Percentiles rank a stretch among this genome's conserved stretches.
These are phyloP conservation scores for Trichoderma simmonsii DNA, from an alignment of 2,329 filamentous ascomycete species.

Conservation along the genomic window DNA sequence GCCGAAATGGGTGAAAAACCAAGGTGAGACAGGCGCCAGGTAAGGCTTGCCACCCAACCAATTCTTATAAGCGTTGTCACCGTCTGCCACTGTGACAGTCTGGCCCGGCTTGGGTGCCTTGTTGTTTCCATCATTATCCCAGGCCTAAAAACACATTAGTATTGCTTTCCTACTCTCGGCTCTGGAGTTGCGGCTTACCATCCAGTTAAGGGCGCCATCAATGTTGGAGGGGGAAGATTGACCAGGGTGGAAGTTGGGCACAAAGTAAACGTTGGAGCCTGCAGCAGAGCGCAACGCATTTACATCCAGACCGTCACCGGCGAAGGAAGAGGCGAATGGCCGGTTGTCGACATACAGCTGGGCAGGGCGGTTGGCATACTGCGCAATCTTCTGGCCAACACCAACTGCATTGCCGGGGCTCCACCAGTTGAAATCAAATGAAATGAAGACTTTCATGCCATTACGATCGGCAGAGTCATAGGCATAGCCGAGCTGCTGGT, in stretches of 20 bases:
- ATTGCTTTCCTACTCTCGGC: not conserved
- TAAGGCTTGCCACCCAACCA: slow-evolving; percentile 44
- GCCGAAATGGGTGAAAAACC: slow-evolving; percentile 51
- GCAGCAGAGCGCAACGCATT: slow-evolving; percentile 39
- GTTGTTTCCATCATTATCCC: slow-evolving; percentile 45
- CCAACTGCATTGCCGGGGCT: slow-evolving; percentile 33
- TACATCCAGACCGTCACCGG: slow-evolving; percentile 45
- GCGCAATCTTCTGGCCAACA: slow-evolving; percentile 45
- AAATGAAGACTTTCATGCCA: slow-evolving; percentile 53
- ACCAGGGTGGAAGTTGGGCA: slow-evolving; percentile 48
- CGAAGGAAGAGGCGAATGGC: slow-evolving; percentile 53
- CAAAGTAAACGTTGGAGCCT: slow-evolving; percentile 45
- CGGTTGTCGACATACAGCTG: slow-evolving; percentile 49
- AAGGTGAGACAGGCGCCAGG: slow-evolving; percentile 42
- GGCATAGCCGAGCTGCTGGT: slow-evolving; percentile 45
- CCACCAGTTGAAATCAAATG: slow-evolving; percentile 55
- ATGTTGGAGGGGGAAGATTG: slow-evolving; percentile 37
- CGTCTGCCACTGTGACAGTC: slow-evolving; percentile 33
- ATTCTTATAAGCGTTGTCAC: slow-evolving; percentile 33
- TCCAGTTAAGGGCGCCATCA: slow-evolving; percentile 47
- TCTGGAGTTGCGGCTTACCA: slow-evolving; percentile 19
- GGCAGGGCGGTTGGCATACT: slow-evolving; percentile 41
- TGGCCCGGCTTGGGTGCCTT: slow-evolving; percentile 43
- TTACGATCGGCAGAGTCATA: slow-evolving; percentile 46
- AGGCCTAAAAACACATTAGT: slow-evolving; percentile 28